Base-by-base conservation (phyloP, 2,329 filamentous ascomycete species). In the Cercospora sojina region DNA sequence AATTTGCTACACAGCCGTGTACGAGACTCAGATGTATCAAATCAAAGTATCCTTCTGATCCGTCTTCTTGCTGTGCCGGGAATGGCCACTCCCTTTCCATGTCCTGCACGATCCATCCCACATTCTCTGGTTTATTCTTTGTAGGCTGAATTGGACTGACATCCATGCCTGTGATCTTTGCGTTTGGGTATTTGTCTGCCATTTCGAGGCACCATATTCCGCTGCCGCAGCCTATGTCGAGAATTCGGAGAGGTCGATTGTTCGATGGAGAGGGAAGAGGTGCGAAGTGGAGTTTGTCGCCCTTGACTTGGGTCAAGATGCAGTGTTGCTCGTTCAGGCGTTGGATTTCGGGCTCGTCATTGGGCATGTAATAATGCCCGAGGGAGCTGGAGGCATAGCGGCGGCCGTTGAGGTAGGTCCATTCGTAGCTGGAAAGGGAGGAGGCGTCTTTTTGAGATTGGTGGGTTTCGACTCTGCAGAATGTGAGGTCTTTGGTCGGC, bases 301-400 rank as follows among this genome's bases (percentile, higher is more conserved):
- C 69, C 59, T 69, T 71, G 12, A 67, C 60, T 59, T 68, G 64
- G 16, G 71, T 73, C 32, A 72, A 58, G 23, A 70, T 65, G 64
- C 65, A 70, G 55, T 73, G 71, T 31, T 73, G 71, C 27, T 73
- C 68, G 57, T 73, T 72, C 13, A 73, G 69, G 31, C 71, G 65
- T 25, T 72, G 71, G 53, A 73, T 72, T 35, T 73, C 71, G 18
- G 71, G 70, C 41, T 69, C 66, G 27, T 73, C 71, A 51, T 71
- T 71, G 16, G 71, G 71, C 70, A 72, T 72, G 65, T 70, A 72
- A 62, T 72, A 72, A 47, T 71, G 64, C 5, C 71, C 71, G 16
- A 72, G 59, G 27, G 69, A 66, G 53, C 62, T 66, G 10, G 71
- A 72, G 12, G 71, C 71, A 62, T 72, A 72, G 43, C 71, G 69